Evolutionary conservation across 768 basidiomycete genomes (phyloP).

Genomic region (Suillus sp.): DNA sequence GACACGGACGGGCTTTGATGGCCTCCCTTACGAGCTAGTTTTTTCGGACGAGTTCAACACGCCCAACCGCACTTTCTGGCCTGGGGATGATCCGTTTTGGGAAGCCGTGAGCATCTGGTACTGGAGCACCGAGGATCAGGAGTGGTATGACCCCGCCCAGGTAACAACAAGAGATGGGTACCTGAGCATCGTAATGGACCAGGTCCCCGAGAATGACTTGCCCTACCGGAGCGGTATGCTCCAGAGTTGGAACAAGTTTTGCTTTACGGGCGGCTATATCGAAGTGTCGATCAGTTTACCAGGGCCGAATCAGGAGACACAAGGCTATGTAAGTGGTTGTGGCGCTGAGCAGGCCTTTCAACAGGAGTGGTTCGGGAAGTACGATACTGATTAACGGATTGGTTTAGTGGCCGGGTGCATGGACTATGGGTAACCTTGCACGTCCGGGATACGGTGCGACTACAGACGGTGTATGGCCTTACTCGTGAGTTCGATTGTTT

Average conservation of each 20-base stretch:
- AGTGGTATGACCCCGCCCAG: constrained; percentile 76
- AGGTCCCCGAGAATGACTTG: constrained; percentile 53
- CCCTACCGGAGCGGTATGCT: constrained; percentile 77
- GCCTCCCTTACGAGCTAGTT: constrained; percentile 63
- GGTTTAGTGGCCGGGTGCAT: constrained; percentile 76
- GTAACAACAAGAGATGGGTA: constrained; percentile 66
- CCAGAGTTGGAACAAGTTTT: constrained; percentile 91
- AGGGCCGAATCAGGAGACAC: constrained; percentile 53
- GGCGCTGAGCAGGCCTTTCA: background rate
- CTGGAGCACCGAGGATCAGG: constrained; percentile 64
- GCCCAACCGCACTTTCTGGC: constrained; percentile 52
- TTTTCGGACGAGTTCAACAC: constrained; percentile 68
- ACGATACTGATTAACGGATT: background rate
- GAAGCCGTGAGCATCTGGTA: constrained; percentile 78
- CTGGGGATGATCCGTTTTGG: constrained; percentile 70
- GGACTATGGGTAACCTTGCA: constrained; percentile 90
- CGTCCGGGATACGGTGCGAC: constrained; percentile 79
- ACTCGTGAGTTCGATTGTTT: constrained; percentile 49
- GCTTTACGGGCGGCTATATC: constrained; percentile 75
- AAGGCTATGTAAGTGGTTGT: constrained; percentile 43
- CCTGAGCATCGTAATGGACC: constrained; percentile 71
- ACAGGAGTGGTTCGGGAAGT: background rate
- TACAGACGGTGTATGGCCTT: constrained; percentile 84
- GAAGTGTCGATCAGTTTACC: constrained; percentile 66
- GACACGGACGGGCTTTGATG: constrained; percentile 72